Percentiles rank a stretch among this genome's conserved stretches.
Evolutionary conservation across 176 grass and related monocot species (phyloP).

Genomic region (Musa beccarii): DNA sequence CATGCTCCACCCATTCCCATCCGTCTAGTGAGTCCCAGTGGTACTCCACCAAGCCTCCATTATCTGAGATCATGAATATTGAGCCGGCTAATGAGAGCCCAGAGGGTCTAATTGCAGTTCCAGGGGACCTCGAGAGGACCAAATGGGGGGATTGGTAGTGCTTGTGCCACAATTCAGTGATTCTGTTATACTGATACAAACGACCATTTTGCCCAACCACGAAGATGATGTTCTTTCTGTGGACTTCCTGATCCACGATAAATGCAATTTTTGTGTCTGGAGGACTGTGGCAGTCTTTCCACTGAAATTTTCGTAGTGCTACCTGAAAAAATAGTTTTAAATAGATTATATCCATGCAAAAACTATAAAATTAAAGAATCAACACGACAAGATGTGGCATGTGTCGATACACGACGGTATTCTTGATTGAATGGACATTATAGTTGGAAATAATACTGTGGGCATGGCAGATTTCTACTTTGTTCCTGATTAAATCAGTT

Average conservation of each 20-base stretch:
- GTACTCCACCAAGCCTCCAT: constrained; percentile 82
- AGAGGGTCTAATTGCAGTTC: constrained; percentile 68
- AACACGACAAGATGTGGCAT: no score
- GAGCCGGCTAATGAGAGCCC: constrained; percentile 47
- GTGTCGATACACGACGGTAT: no score
- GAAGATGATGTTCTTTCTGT: constrained; percentile 74
- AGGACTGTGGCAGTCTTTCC: constrained; percentile 84
- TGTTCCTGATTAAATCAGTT: no score
- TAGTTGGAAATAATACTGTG: not conserved
- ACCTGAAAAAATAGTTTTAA: constrained; percentile 31
- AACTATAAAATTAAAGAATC: not conserved
- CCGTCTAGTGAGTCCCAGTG: constrained; percentile 55
- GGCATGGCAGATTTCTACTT: no score
- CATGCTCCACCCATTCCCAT: constrained; percentile 98
- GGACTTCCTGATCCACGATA: constrained; percentile 81
- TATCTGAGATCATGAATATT: constrained; percentile 79
- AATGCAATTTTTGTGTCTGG: constrained; percentile 75
- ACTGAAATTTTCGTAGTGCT: constrained; percentile 65
- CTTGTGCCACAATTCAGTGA: constrained; percentile 89
- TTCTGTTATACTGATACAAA: constrained; percentile 88
- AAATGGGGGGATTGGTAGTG: constrained; percentile 93
- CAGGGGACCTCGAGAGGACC: constrained; percentile 58
- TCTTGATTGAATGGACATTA: no score
- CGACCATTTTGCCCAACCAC: constrained; percentile 51
- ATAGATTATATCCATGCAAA: not conserved